Conservation (phyloP, 257 asterid genomes). For the Asclepias syriaca region DNA sequence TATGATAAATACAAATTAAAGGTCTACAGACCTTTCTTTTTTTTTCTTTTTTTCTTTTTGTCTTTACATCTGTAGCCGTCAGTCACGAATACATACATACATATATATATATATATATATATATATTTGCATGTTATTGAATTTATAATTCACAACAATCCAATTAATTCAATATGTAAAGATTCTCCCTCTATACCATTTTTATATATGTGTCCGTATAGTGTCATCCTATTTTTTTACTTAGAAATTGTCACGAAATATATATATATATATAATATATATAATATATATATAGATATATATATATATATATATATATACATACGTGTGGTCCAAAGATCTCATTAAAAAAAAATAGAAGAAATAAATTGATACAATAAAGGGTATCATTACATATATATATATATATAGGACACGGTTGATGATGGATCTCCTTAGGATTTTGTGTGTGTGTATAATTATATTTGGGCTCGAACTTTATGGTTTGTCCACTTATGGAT, state of each 20-base stretch:
- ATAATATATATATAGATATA: too few species aligned
- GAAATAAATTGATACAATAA: not conserved
- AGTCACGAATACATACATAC: not conserved
- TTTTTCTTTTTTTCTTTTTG: too few species aligned
- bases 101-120: too few species aligned
- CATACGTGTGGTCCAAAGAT: not conserved
- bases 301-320: too few species aligned
- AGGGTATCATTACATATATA: not conserved
- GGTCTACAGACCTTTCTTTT: not conserved
- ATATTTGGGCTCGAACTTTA: conserved; percentile 10
- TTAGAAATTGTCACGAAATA: too few species aligned
- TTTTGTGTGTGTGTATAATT: conserved; percentile 19
- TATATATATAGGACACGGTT: conserved; percentile 1
- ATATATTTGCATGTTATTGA: not conserved
- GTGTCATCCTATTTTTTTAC: too few species aligned
- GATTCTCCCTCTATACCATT: conserved; percentile 9
- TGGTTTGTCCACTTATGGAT: conserved; percentile 15
- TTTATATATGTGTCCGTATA: too few species aligned
- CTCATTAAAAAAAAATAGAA: not conserved
- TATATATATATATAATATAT: too few species aligned
- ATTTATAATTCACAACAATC: conserved; percentile 1
- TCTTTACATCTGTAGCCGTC: not conserved
- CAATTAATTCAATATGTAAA: conserved; percentile 2
- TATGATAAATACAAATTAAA: not conserved
- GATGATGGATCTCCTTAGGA: conserved; percentile 20